phyloP scores from a whole-genome alignment of 1,139 yeast species.

The Suhomyces kunorum region DNA sequence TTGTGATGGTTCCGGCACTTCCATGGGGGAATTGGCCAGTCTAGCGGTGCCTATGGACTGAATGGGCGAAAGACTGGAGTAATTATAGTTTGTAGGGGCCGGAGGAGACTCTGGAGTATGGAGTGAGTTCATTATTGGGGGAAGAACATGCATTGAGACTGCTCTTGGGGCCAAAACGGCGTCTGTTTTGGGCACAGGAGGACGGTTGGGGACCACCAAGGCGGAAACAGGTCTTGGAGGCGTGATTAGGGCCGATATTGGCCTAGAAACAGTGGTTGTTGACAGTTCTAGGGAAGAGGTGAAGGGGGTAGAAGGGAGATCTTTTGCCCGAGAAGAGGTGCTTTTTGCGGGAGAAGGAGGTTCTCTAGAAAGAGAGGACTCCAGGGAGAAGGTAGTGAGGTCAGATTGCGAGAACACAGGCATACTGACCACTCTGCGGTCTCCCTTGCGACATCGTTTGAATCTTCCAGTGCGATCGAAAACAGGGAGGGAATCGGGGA shows the following conservation, averaged over 20 bases:
- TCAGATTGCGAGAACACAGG: constrained; percentile 17
- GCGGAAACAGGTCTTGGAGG: background rate
- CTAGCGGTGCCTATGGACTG: background rate
- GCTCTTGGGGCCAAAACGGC: constrained; percentile 11
- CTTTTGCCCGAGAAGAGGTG: background rate
- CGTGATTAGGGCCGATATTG: background rate
- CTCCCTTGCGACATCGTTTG: constrained; percentile 14
- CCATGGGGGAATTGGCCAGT: background rate
- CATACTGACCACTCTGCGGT: constrained; percentile 29
- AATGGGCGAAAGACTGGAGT: background rate
- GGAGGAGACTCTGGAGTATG: constrained; percentile 1
- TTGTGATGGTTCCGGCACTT: background rate
- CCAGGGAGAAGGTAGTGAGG: background rate
- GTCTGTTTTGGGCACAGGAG: constrained; percentile 4
- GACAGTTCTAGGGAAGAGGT: background rate
- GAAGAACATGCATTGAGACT: constrained; percentile 17
- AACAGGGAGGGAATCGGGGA: constrained; percentile 35
- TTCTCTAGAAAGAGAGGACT: background rate
- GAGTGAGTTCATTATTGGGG: constrained; percentile 5
- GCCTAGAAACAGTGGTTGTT: too few relatives aligned
- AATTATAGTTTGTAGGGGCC: background rate
- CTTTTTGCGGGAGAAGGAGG: background rate
- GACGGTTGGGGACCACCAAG: background rate
- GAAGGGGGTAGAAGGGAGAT: constrained; percentile 1
- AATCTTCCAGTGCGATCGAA: constrained; percentile 28